These are phyloP conservation scores for Cydonia oblonga DNA, from an alignment of 331 rosid species.

Conservation along the genomic window DNA sequence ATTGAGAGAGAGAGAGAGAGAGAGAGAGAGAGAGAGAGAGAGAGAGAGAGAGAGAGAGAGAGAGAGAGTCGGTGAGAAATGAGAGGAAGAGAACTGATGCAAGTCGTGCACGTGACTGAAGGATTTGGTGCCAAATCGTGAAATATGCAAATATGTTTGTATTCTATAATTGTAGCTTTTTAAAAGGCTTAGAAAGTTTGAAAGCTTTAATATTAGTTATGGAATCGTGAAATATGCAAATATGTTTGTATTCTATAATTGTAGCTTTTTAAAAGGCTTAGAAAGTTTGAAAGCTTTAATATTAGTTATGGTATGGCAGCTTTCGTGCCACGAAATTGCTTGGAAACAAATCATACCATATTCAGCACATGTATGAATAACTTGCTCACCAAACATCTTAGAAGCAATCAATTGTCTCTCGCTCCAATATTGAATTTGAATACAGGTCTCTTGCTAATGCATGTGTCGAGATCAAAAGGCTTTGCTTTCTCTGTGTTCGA, in stretches of 20 bases:
- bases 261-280: background rate
- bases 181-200: background rate
- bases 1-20: too few relatives aligned
- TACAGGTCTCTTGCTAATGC: background rate
- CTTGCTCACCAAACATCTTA: background rate
- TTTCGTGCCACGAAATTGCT: background rate
- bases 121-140: background rate
- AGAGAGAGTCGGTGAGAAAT: too few relatives aligned
- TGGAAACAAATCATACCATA: background rate
- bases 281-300: too few relatives aligned
- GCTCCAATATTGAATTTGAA: background rate
- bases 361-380: background rate
- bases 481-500: background rate
- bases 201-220: too few relatives aligned
- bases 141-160: background rate
- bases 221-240: background rate
- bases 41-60: too few relatives aligned
- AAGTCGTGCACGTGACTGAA: background rate
- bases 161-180: background rate
- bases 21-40: too few relatives aligned
- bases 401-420: background rate
- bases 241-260: background rate
- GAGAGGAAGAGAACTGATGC: too few relatives aligned
- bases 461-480: background rate
- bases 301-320: background rate